phyloP scores from a whole-genome alignment of 116 monocot species.

The Dioscorea cayenensis region DNA sequence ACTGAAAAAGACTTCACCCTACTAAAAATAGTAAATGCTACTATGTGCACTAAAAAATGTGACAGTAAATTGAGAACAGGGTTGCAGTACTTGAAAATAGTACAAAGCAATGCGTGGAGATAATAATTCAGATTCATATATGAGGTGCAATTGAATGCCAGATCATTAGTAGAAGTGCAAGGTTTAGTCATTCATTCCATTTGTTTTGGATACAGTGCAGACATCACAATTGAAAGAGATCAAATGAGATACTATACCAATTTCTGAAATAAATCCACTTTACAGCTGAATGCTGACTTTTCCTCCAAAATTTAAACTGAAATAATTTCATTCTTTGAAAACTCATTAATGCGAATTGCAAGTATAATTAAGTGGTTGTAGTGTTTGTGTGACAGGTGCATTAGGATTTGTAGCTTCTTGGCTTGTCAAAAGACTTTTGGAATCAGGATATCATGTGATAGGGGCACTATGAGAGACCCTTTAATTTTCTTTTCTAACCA shows the following conservation, averaged over 20 bases:
- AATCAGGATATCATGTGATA: slow-evolving; percentile 59
- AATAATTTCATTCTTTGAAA: too few species aligned
- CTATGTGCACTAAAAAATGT: too few species aligned
- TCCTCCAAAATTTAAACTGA: too few species aligned
- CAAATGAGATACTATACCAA: background rate
- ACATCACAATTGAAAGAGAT: background rate
- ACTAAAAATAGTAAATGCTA: too few species aligned
- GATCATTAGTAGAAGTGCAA: background rate
- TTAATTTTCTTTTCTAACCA: background rate
- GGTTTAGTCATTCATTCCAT: background rate
- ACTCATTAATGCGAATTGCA: too few species aligned
- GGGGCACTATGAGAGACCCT: slow-evolving; percentile 70
- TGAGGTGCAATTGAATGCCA: too few species aligned
- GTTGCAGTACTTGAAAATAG: too few species aligned
- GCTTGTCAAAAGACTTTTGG: slow-evolving; percentile 65
- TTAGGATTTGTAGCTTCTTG: slow-evolving; percentile 79
- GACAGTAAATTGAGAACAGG: too few species aligned
- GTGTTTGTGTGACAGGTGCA: slow-evolving; percentile 85
- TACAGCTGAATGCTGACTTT: background rate
- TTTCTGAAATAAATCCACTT: background rate
- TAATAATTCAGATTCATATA: too few species aligned
- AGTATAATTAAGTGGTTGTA: background rate
- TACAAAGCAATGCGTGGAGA: too few species aligned
- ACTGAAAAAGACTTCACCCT: too few species aligned
- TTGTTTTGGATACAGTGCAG: background rate